A percentile compares a stretch with the other conserved stretches of the same genome.
Conservation (phyloP, 2,329 filamentous ascomycete species). For the Tothia fuscella region DNA sequence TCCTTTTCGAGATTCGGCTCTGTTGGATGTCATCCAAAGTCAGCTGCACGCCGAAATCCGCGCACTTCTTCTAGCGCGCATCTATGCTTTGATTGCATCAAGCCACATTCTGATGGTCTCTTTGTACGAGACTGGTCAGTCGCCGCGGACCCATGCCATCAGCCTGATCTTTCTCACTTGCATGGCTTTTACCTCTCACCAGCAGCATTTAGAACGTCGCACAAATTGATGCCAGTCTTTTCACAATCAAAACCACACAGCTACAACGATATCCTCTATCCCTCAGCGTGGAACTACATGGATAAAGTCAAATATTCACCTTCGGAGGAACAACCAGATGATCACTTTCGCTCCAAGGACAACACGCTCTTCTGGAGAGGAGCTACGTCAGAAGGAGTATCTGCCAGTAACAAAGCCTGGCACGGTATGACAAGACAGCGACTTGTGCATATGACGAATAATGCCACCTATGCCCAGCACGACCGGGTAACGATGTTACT, state of each 20-base stretch:
- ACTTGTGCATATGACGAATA: conserved; percentile 49
- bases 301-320: conserved; percentile 43
- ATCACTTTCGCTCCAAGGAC: conserved; percentile 48
- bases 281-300: conserved; percentile 50
- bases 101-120: conserved; percentile 53
- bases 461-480: conserved; percentile 19
- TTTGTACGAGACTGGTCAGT: conserved; percentile 55
- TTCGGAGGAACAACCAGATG: conserved; percentile 39
- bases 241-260: conserved; percentile 59
- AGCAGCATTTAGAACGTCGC: conserved; percentile 48
- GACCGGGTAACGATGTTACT: neutral
- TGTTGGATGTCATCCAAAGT: conserved; percentile 49
- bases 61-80: conserved; percentile 43
- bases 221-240: conserved; percentile 61
- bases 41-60: conserved; percentile 45
- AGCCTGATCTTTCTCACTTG: conserved; percentile 61
- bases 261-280: conserved; percentile 68
- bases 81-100: conserved; percentile 52
- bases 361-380: conserved; percentile 65
- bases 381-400: conserved; percentile 45
- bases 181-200: conserved; percentile 63
- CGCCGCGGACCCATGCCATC: conserved; percentile 58
- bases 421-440: conserved; percentile 58
- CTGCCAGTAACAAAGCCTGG: conserved; percentile 42
- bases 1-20: conserved; percentile 30